Evolutionary conservation across 2,329 filamentous ascomycete species (phyloP), one percentile per base, ranked within the genome.

Genomic region (Paecilomyces sp.): DNA sequence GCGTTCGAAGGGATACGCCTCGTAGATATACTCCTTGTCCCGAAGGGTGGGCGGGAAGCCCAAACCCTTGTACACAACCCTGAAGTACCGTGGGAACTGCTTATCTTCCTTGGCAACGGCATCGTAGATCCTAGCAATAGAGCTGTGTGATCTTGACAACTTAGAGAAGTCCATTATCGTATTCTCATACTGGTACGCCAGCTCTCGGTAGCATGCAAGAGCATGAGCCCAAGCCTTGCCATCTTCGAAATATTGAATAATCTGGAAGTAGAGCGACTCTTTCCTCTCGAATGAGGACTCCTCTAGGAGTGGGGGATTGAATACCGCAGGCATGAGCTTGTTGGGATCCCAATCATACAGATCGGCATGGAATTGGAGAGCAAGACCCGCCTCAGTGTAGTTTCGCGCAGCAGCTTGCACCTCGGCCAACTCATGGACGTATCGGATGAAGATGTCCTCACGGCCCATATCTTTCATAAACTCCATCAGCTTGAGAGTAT

Each of bases 391-490:
- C 75, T 97, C 92, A 0, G 91, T 90, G 63, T 88, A 85, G 67
- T 96, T 94, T 60, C 88, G 83, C 3, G 89, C 84, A 50, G 88
- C 84, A 8, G 84, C 83, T 72, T 97, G 93, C 12, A 94, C 80
- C 47, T 86, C 80, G 2, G 92, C 90, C 22, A 97, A 82, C 73
- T 97, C 92, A 71, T 97, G 93, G 13, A 97, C 92, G 68, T 97
- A 97, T 64, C 92, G 88, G 64, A 96, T 89, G 74, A 96, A 97
- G 60, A 97, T 96, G 68, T 97, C 92, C 72, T 96, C 92, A 70
- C 96, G 96, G 66, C 95, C 90, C 88, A 97, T 96, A 70, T 97
- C 92, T 65, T 92, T 89, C 66, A 97, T 83, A 76, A 97, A 97
- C 67, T 97, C 91, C 92, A 97, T 97, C 28, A 97, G 80, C 59